Conservation (phyloP, 208 protist species). For the Trypanosoma caninum region DNA sequence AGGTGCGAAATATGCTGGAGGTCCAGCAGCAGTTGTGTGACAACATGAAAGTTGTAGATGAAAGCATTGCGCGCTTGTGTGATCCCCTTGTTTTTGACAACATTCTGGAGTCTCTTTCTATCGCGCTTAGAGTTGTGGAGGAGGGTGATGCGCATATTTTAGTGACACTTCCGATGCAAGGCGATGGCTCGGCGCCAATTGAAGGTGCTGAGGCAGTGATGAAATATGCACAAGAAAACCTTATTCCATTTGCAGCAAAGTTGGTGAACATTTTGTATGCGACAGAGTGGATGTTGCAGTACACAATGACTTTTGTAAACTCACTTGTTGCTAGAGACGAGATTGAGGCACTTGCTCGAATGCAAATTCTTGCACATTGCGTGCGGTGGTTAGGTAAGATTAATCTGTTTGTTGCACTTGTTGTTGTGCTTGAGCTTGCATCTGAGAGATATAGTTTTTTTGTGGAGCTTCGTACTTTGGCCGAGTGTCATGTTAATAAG, state of each 20-base stretch:
- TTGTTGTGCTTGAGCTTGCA: constrained; percentile 58
- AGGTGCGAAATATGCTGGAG: constrained; percentile 32
- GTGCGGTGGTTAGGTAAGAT: constrained; percentile 67
- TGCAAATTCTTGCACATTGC: constrained; percentile 66
- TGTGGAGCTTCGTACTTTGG: constrained; percentile 27
- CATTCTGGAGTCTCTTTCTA: constrained; percentile 44
- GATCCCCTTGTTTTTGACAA: constrained; percentile 51
- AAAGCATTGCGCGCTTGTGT: constrained; percentile 40
- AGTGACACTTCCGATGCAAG: constrained; percentile 41
- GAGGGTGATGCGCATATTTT: constrained; percentile 41
- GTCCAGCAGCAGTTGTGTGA: constrained; percentile 50
- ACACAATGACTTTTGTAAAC: constrained; percentile 77
- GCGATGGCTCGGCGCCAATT: constrained; percentile 26
- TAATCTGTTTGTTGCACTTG: constrained; percentile 65
- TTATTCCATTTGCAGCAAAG: constrained; percentile 43
- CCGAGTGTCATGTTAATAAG: constrained; percentile 41
- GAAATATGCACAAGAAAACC: constrained; percentile 36
- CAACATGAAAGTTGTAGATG: constrained; percentile 46
- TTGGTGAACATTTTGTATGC: constrained; percentile 50
- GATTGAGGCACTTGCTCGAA: constrained; percentile 57
- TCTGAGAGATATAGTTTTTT: constrained; percentile 74
- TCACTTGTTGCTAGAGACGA: constrained; percentile 31
- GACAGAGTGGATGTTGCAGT: constrained; percentile 83
- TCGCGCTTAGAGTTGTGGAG: constrained; percentile 52
- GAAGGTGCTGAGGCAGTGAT: constrained; percentile 63